Base-by-base conservation (phyloP, 352 stramenopile species). In the Globisporangium rhizosaccharum region DNA sequence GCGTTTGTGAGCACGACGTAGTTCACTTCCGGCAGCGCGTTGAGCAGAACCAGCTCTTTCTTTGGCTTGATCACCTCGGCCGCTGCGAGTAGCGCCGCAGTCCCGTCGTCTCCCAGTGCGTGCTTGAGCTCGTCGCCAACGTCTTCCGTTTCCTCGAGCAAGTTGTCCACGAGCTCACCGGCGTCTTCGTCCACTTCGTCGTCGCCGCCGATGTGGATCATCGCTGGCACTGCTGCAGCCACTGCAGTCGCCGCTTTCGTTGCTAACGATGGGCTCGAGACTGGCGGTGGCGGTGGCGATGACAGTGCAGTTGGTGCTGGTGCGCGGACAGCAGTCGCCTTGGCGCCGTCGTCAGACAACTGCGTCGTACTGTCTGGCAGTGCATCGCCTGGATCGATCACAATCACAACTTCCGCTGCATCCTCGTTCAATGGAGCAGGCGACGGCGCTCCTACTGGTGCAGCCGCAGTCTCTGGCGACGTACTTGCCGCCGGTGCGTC, bases 1-100 rank as follows among this genome's bases (percentile, higher is more conserved):
- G 63, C 71, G 56, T 87, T 67, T 0, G 70, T 82, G 30, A 76
- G 61, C 3, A 87, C 76, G 1, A 85, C 71, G 48, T 83, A 85
- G 39, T 66, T 85, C 4, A 80, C 54, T 36, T 83, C 51, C 0
- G 74, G 76, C 61, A 80, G 61, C 7, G 76, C 76, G 2, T 67
- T 77, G 9, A 87, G 55, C 30, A 72, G n/a, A 28, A 87, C 71
- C 3, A 82, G 62, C 17, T 75, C 15, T 39, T 78, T 82, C 36
- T 64, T 72, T 2, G 61, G 36, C 11, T 76, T 72, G 3, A 72
- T 45, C 7, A 76, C 50, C 3, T 62, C 68, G 1, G 56, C 54
- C 2, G 65, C 71, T 18, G 67, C 69, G 3, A 78, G 50, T 18
- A 65, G 50, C 6, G 57, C 65, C 11, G 73, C 53, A 8, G 60